Conservation (phyloP, 225 moss, liverwort and hornwort genomes). For the Ulota crispa region DNA sequence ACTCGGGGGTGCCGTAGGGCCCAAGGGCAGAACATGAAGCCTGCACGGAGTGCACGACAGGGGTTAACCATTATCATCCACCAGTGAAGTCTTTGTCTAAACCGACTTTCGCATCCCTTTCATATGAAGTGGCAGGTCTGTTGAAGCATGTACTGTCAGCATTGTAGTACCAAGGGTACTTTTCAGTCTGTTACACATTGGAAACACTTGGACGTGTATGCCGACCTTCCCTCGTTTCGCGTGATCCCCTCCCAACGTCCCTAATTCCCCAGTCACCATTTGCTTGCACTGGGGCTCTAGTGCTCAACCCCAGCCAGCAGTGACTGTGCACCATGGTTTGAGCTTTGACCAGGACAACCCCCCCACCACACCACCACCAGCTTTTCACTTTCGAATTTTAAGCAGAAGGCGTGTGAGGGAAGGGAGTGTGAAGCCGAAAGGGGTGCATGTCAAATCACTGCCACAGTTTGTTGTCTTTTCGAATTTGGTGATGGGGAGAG, state of each 20-base stretch:
- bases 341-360: constrained; percentile 14
- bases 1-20: constrained; percentile 29
- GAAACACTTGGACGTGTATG: constrained; percentile 34
- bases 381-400: constrained; percentile 7
- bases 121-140: constrained; percentile 44
- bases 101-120: constrained; percentile 47
- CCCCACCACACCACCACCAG: neutral
- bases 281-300: neutral
- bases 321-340: no score
- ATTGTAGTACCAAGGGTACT: constrained; percentile 29
- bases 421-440: constrained; percentile 21
- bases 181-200: constrained; percentile 44
- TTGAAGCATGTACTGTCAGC: constrained; percentile 42
- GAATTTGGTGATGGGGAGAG: constrained; percentile 19
- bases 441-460: constrained; percentile 24
- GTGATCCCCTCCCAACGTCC: constrained; percentile 4
- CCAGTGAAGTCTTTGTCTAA: constrained; percentile 49
- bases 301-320: no score
- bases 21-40: constrained; percentile 35
- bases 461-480: constrained; percentile 29
- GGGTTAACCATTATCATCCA: constrained; percentile 33
- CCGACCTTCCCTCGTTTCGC: constrained; percentile 39
- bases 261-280: neutral
- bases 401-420: constrained; percentile 14
- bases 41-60: constrained; percentile 41